A percentile compares a stretch with the other conserved stretches of the same genome.
These are phyloP conservation scores for Lactarius psammicola DNA, from an alignment of 768 basidiomycete species.

Conservation along the genomic window DNA sequence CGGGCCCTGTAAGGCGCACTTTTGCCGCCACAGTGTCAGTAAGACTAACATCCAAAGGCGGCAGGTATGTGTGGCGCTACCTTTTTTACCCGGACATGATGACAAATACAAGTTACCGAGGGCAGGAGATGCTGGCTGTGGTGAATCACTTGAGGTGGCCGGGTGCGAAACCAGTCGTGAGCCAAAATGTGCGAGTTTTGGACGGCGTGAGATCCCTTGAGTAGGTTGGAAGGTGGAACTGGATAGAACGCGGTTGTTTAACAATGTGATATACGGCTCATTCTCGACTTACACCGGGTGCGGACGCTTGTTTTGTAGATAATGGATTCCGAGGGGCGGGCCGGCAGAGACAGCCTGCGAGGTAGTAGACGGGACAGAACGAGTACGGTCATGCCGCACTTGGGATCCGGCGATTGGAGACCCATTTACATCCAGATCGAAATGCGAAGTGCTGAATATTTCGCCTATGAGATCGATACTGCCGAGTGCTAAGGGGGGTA, in stretches of 20 bases:
- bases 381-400: slow-evolving; percentile 26
- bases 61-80: slow-evolving; percentile 36
- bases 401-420: slow-evolving; percentile 11
- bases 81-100: slow-evolving; percentile 95
- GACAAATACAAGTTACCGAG: slow-evolving; percentile 88
- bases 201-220: slow-evolving; percentile 7
- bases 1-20: slow-evolving; percentile 74
- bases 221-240: slow-evolving; percentile 11
- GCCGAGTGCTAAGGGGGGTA: slow-evolving; percentile 27
- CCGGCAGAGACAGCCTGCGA: slow-evolving; percentile 6
- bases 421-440: slow-evolving; percentile 11
- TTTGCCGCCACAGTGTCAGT: not conserved
- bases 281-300: slow-evolving; percentile 9
- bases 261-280: not conserved
- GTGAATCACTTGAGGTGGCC: not conserved
- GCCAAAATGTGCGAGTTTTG: slow-evolving; percentile 10
- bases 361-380: slow-evolving; percentile 23
- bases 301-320: slow-evolving; percentile 13
- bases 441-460: slow-evolving; percentile 25
- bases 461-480: slow-evolving; percentile 27
- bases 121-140: slow-evolving; percentile 18
- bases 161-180: slow-evolving; percentile 3
- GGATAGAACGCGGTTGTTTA: not conserved
- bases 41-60: not conserved
- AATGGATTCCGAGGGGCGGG: not conserved